Conservation (phyloP, 2,329 filamentous ascomycete species). For the Diaporthe sp. region DNA sequence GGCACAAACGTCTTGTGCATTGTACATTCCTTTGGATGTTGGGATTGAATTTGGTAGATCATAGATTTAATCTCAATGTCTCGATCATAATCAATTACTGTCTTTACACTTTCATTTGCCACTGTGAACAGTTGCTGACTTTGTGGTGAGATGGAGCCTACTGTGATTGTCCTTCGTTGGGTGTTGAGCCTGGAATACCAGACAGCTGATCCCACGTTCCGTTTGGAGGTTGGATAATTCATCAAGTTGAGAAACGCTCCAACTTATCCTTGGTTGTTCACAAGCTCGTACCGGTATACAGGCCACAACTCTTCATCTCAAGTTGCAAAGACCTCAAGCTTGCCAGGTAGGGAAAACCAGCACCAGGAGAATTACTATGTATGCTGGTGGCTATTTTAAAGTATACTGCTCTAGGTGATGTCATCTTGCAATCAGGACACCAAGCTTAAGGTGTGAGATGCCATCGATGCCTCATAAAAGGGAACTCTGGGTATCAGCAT, state of each 20-base stretch:
- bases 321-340: too few relatives aligned
- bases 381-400: background rate
- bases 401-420: background rate
- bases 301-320: too few relatives aligned
- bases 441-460: background rate
- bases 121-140: background rate
- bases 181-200: background rate
- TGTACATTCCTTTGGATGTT: constrained; percentile 17
- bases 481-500: background rate
- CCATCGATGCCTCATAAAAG: background rate
- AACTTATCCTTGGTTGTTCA: too few relatives aligned
- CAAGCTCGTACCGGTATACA: too few relatives aligned
- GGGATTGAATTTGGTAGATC: constrained; percentile 23
- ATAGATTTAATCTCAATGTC: constrained; percentile 13
- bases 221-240: too few relatives aligned
- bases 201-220: background rate
- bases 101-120: background rate
- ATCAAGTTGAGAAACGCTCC: too few relatives aligned
- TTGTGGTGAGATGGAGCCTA: background rate
- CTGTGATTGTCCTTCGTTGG: rapidly evolving
- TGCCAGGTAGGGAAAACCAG: too few relatives aligned
- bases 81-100: background rate
- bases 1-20: background rate
- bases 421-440: background rate
- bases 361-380: background rate